Base-by-base conservation (phyloP, 2,329 filamentous ascomycete species). In the Cryphonectria japonica region DNA sequence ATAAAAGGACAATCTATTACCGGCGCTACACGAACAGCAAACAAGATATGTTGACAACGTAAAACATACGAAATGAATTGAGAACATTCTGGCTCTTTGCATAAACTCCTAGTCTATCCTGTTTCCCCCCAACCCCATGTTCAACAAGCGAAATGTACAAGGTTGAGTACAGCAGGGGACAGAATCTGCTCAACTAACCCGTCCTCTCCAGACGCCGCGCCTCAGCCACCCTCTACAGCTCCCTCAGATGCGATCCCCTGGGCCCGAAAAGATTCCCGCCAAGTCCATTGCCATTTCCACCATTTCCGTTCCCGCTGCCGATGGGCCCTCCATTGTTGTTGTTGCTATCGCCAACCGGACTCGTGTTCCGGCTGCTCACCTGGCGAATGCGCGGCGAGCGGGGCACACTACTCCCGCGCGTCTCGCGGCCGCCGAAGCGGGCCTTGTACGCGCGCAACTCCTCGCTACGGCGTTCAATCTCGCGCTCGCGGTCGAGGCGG, bases 381-480 rank as follows among this genome's bases (percentile, higher is more conserved):
- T 73, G 71, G 22, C 71, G 67, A 41, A 85, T 80, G 8, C 86
- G 83, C n/a, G 88, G 88, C 75, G 87, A 89, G 32, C 86, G 85
- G 66, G 87, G 87, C 32, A 88, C 86, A 74, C 87, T 89, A 67
- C 80, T 82, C 75, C 86, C 84, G 50, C 88, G 80, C 3, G 88
- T 89, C 77, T 88, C 87, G 62, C 87, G 82, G 7, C 88, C 83
- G 26, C 82, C 83, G 72, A 71, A 73, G 11, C 71, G 71, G 29
- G 82, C 86, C 75, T 83, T 85, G 57, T 85, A 76, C 57, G 79
- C 72, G 9, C 81, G 81, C 37, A 88, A 76, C 76, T 89, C 87
- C 22, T 88, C 85, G 69, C 80, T 83, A 34, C 81, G 74, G 19
- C 81, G 81, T 26, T 82, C 81, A 37, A 90, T 79, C 74, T 88